Base-by-base conservation (phyloP, 2,329 filamentous ascomycete genomes). In the Fonsecaea pedrosoi region DNA sequence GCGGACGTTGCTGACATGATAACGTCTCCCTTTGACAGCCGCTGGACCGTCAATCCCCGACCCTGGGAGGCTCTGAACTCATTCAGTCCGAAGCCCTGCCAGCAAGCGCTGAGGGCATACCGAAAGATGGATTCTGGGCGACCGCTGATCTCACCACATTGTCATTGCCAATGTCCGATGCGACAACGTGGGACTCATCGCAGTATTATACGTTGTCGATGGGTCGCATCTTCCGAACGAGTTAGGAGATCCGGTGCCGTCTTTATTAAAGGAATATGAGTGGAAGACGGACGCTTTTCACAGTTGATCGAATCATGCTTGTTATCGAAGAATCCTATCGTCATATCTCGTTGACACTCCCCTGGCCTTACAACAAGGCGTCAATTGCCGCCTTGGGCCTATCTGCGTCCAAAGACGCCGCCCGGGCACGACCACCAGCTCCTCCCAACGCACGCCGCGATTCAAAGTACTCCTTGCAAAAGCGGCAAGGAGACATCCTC, bases 401-500 rank as follows among this genome's bases (percentile, higher is more conserved):
- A 18, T 38, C 50, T 42, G 48, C 59, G 15, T 62, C 61, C 25
- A 69, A n/a, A 21, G 68, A 67, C 56, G 60, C 35, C 3, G 62
- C 37, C 45, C 68, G 62, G 38, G 30, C 48, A 48, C 45, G 58
- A 25, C 60, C 56, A 54, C 50, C 37, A 13, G 15, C 30, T 42
- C 54, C 10, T 10, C 34, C 53, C 13, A 30, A 37, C 12, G 18
- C 13, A 35, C 60, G 57, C 50, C 50, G 54, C 35, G 38, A 40
- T 30, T 63, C 57, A 32, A 42, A 18, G 32, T 68, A 66, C 45
- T 66, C 63, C 45, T 50, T 42, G 50, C 68, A 70, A 42, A 70
- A 70, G 18, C 63, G 65, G 57, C 68, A 70, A 25, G 56, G 63
- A 34, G 45, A 54, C 68, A 67, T 68, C 15, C 64, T 60, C 68